A percentile compares a stretch with the other conserved stretches of the same genome.
Evolutionary conservation across 768 basidiomycete genomes (phyloP).

Genomic region (Leucosporidium yakuticum): DNA sequence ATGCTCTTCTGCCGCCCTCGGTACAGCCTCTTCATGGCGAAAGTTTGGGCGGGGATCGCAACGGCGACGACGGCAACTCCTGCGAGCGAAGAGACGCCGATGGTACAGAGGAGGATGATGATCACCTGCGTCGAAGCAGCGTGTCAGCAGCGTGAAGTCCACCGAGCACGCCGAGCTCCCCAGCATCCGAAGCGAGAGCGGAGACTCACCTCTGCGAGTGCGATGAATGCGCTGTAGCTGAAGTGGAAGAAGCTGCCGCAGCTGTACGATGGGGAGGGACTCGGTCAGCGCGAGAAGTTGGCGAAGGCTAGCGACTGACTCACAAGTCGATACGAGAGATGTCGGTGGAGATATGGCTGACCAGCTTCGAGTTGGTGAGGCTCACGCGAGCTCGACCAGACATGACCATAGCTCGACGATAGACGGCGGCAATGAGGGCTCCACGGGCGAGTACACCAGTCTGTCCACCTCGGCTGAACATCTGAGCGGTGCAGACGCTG

Average conservation of each 20-base stretch:
- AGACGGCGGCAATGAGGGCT: constrained; percentile 81
- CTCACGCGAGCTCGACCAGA: constrained; percentile 70
- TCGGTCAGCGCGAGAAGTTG: constrained; percentile 16
- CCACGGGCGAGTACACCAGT: constrained; percentile 70
- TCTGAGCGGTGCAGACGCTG: constrained; percentile 19
- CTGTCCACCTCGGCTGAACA: constrained; percentile 55
- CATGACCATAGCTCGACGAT: constrained; percentile 65
- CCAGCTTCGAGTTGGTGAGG: constrained; percentile 76
- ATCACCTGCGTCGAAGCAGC: constrained; percentile 53
- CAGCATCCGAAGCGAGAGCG: too few relatives aligned
- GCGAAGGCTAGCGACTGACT: constrained; percentile 40
- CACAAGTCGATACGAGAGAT: constrained; percentile 85
- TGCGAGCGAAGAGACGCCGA: constrained; percentile 49
- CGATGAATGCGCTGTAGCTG: constrained; percentile 54
- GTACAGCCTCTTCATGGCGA: too few relatives aligned
- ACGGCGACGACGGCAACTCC: constrained; percentile 52
- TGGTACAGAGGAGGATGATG: constrained; percentile 61
- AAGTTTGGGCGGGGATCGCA: constrained; percentile 20
- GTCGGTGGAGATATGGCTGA: constrained; percentile 88
- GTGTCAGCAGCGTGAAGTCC: too few relatives aligned
- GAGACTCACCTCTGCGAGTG: constrained; percentile 63
- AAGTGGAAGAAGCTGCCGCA: constrained; percentile 53
- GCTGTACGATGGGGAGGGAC: constrained; percentile 38
- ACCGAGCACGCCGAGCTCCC: too few relatives aligned
- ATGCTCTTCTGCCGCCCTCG: constrained; percentile 58